Conservation (phyloP, 352 stramenopile genomes). For the Pythium brachiatum region DNA sequence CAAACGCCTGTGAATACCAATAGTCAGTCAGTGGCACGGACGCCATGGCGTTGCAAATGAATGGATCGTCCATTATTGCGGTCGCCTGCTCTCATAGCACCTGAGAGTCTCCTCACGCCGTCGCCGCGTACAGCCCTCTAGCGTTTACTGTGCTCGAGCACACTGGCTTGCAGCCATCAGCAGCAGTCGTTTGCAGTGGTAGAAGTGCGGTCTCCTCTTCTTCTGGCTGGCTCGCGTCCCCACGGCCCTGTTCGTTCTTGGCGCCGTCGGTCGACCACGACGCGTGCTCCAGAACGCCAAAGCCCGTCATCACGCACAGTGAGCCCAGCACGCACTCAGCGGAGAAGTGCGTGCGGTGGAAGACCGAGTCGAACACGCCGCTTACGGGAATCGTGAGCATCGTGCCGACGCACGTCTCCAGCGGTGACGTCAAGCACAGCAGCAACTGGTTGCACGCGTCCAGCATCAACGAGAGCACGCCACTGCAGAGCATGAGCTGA, state of each 20-base stretch:
- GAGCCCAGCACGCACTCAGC: slow-evolving; percentile 42
- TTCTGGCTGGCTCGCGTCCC: neutral
- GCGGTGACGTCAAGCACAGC: slow-evolving; percentile 43
- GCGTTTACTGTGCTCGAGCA: neutral
- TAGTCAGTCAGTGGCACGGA: neutral
- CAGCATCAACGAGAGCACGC: slow-evolving; percentile 26
- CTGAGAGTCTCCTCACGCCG: no score
- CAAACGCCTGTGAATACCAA: neutral
- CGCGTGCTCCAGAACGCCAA: slow-evolving; percentile 17
- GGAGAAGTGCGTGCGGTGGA: slow-evolving; percentile 44
- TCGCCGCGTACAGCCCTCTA: neutral
- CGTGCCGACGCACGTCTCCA: slow-evolving; percentile 45
- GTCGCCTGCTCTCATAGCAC: no score
- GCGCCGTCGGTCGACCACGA: neutral
- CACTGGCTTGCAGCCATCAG: neutral
- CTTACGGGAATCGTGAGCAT: slow-evolving; percentile 53
- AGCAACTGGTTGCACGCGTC: slow-evolving; percentile 38
- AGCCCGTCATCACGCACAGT: slow-evolving; percentile 42
- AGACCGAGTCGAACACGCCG: slow-evolving; percentile 36
- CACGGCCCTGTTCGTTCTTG: neutral
- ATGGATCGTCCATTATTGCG: no score
- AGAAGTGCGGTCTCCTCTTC: neutral
- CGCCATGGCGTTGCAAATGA: no score
- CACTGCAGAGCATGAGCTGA: slow-evolving; percentile 31
- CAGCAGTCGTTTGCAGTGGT: neutral